Conservation (phyloP, 75 land plant genomes). For the Cryptomeria japonica region DNA sequence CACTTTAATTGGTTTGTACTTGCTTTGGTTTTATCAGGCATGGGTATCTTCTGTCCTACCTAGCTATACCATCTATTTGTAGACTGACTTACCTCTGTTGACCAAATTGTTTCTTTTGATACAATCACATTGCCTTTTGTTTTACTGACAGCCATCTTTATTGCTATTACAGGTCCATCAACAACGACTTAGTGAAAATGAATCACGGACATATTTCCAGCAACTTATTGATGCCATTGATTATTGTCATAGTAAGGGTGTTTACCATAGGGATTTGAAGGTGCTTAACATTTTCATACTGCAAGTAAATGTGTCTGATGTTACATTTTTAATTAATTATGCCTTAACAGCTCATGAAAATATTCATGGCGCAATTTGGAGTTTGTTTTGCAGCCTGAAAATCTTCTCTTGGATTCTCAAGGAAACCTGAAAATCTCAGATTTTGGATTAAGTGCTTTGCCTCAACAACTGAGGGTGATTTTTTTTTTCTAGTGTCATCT, state of each 20-base stretch:
- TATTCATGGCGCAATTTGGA: background rate
- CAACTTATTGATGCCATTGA: conserved; percentile 90
- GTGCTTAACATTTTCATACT: conserved; percentile 22
- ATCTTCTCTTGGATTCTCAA: conserved; percentile 79
- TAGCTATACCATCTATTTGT: background rate
- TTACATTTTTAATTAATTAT: background rate
- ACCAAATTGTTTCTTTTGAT: background rate
- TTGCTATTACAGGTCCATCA: conserved; percentile 49
- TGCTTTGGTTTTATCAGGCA: background rate
- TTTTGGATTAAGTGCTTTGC: conserved; percentile 90
- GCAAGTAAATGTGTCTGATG: background rate
- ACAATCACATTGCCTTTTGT: background rate
- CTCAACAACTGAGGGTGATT: conserved; percentile 42
- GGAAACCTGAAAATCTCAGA: conserved; percentile 87
- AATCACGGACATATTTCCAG: conserved; percentile 77
- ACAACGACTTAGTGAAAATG: conserved; percentile 70
- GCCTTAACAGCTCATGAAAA: background rate
- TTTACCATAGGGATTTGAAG: conserved; percentile 88
- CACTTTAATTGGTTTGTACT: background rate
- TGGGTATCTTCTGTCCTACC: background rate
- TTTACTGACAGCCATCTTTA: background rate
- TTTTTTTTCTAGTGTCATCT: background rate
- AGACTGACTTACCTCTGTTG: background rate
- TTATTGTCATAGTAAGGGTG: conserved; percentile 88
- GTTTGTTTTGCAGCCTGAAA: conserved; percentile 69